A percentile compares a stretch with the other conserved stretches of the same genome.
These are phyloP conservation scores for Hordeum marinum DNA, from an alignment of 176 grass and related monocot genomes.

Conservation along the genomic window DNA sequence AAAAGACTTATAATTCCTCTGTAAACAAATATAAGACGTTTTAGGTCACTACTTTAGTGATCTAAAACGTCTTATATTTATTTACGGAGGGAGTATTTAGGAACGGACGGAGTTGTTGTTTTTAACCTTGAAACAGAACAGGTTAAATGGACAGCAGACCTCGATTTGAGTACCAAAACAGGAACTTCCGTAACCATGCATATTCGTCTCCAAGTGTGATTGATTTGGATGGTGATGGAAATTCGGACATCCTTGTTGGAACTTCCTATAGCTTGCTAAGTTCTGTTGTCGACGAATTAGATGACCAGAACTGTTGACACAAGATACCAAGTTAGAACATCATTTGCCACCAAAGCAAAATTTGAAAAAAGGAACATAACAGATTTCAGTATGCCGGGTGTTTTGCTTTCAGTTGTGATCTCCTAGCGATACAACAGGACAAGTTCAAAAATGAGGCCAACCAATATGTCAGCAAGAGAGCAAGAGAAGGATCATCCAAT, in stretches of 20 bases:
- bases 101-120: constrained; percentile 45
- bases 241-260: constrained; percentile 91
- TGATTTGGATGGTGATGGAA: constrained; percentile 97
- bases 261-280: constrained; percentile 74
- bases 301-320: neutral
- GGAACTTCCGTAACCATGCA: constrained; percentile 61
- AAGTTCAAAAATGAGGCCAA: neutral
- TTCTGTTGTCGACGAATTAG: neutral
- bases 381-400: neutral
- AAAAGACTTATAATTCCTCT: too few species aligned
- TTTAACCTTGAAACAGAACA: constrained; percentile 91
- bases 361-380: neutral
- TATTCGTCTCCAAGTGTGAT: constrained; percentile 83
- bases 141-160: constrained; percentile 80
- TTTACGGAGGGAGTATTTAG: too few species aligned
- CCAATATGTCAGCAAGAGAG: neutral
- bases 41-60: too few species aligned
- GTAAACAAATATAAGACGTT: too few species aligned
- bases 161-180: constrained; percentile 66
- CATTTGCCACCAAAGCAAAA: neutral
- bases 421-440: neutral
- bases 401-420: neutral
- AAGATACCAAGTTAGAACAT: neutral
- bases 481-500: constrained; percentile 21
- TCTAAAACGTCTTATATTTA: too few species aligned